Percentiles rank a stretch among this genome's conserved stretches.
These are phyloP conservation scores for Phyllosticta citriasiana DNA, from an alignment of 2,329 filamentous ascomycete species.

Conservation along the genomic window DNA sequence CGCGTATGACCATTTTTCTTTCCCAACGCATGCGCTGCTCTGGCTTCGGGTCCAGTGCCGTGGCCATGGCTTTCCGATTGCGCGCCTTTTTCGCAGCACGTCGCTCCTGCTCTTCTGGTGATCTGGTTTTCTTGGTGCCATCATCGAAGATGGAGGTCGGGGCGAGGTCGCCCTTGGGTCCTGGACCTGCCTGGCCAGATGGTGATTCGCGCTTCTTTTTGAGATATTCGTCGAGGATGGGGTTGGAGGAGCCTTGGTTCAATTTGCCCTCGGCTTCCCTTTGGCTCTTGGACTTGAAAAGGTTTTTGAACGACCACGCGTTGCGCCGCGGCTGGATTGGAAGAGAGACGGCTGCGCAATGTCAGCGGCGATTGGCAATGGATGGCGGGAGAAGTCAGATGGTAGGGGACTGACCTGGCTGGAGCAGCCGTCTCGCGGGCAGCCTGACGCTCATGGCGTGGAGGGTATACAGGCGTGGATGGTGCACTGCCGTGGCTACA, in stretches of 20 bases:
- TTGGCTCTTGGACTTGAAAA: constrained; percentile 1
- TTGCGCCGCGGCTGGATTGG: constrained; percentile 1
- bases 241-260: constrained; percentile 29
- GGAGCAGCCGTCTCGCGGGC: constrained; percentile 51
- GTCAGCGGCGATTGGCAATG: background rate
- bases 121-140: constrained; percentile 13
- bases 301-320: background rate
- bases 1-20: constrained; percentile 71
- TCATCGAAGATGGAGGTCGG: constrained; percentile 44
- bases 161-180: constrained; percentile 33
- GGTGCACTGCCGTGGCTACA: background rate
- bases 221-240: constrained; percentile 53
- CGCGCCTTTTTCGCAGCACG: background rate
- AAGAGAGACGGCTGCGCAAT: constrained; percentile 4
- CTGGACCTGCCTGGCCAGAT: constrained; percentile 13
- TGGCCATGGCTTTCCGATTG: constrained; percentile 45
- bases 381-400: background rate
- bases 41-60: constrained; percentile 66
- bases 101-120: constrained; percentile 11
- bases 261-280: background rate
- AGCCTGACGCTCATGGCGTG: constrained; percentile 54
- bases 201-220: constrained; percentile 10
- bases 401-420: constrained; percentile 44
- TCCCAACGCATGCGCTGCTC: constrained; percentile 63
- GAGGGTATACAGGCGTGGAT: constrained; percentile 5